Conservation (phyloP, 805 yeast genomes). For the Myxozyma mucilagina region DNA sequence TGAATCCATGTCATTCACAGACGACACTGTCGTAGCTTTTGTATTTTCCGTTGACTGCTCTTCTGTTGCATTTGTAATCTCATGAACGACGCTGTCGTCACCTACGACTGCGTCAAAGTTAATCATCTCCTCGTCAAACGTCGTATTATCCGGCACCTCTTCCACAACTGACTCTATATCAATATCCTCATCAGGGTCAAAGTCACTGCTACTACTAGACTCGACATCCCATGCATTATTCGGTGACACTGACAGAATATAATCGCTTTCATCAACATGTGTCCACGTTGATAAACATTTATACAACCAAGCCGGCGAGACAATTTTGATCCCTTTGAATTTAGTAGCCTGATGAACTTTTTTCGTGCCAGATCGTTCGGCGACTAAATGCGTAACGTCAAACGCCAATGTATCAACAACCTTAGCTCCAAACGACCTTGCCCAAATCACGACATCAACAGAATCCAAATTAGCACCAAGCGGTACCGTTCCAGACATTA, state of each 20-base stretch:
- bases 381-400: constrained; percentile 83
- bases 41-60: background rate
- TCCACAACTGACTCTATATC: constrained; percentile 5
- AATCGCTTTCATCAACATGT: constrained; percentile 62
- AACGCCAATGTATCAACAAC: constrained; percentile 71
- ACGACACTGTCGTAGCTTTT: background rate
- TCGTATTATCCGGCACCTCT: background rate
- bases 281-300: constrained; percentile 80
- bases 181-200: constrained; percentile 3
- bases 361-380: constrained; percentile 64
- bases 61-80: background rate
- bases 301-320: constrained; percentile 90
- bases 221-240: constrained; percentile 22
- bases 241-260: constrained; percentile 29
- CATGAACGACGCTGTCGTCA: background rate
- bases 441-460: constrained; percentile 92
- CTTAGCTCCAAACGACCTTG: constrained; percentile 84
- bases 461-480: constrained; percentile 65
- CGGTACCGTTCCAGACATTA: constrained; percentile 89
- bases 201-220: constrained; percentile 9
- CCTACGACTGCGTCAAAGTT: constrained; percentile 24
- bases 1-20: background rate
- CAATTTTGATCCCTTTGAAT: constrained; percentile 66
- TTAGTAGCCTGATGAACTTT: constrained; percentile 79
- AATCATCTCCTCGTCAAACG: background rate